Conservation (phyloP, 1,139 yeast genomes). For the Suhomyces kunorum region DNA sequence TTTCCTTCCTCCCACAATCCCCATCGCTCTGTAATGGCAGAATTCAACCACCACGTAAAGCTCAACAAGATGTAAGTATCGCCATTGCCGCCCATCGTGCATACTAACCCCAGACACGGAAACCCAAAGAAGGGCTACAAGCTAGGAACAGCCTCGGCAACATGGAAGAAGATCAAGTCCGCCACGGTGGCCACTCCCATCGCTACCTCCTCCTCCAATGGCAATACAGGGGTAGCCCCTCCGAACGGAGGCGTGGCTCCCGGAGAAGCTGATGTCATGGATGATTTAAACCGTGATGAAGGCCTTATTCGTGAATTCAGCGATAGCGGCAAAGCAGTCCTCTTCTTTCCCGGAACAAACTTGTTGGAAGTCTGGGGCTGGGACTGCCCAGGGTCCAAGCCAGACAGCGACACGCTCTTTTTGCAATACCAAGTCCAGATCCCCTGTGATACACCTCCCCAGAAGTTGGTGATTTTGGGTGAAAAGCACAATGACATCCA, state of each 20-base stretch:
- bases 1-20: background rate
- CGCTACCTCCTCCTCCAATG: background rate
- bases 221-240: background rate
- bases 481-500: background rate
- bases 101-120: slow-evolving; percentile 19
- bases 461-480: background rate
- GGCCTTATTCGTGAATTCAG: slow-evolving; percentile 7
- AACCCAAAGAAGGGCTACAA: slow-evolving; percentile 35
- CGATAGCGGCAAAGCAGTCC: slow-evolving; percentile 45
- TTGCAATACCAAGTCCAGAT: slow-evolving; percentile 20
- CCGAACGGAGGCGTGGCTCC: slow-evolving; percentile 1
- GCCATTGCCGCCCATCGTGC: background rate
- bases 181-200: slow-evolving; percentile 23
- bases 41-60: slow-evolving; percentile 15
- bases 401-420: slow-evolving; percentile 37
- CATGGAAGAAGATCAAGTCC: slow-evolving; percentile 47
- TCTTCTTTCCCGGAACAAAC: slow-evolving; percentile 30
- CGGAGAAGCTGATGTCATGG: background rate
- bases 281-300: background rate
- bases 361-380: slow-evolving; percentile 56
- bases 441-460: background rate
- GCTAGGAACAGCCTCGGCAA: slow-evolving; percentile 45
- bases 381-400: slow-evolving; percentile 28
- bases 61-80: slow-evolving; percentile 19
- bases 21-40: slow-evolving; percentile 12